Conservation (phyloP, 139 green algal genomes). For the Closterium sp. region DNA sequence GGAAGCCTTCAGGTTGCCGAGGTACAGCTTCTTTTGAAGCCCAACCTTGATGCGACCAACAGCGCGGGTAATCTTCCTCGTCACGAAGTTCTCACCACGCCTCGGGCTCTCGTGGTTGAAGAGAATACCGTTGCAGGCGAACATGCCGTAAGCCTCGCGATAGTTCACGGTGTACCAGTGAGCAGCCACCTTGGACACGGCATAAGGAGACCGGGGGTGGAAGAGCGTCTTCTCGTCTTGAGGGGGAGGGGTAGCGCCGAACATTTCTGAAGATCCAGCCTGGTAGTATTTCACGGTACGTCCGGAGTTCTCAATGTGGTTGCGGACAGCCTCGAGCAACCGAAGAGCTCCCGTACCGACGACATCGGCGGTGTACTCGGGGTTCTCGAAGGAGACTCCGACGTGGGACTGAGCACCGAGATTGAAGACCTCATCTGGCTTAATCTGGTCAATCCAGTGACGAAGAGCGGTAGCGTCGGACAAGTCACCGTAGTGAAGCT, state of each 20-base stretch:
- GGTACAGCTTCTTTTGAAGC: slow-evolving; percentile 58
- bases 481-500: slow-evolving; percentile 67
- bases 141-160: slow-evolving; percentile 75
- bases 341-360: slow-evolving; percentile 59
- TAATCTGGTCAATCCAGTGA: slow-evolving; percentile 46
- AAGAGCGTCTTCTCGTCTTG: slow-evolving; percentile 71
- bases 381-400: slow-evolving; percentile 71
- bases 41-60: slow-evolving; percentile 63
- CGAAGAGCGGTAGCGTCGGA: slow-evolving; percentile 57
- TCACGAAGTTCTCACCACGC: slow-evolving; percentile 78
- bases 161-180: slow-evolving; percentile 76
- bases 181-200: slow-evolving; percentile 71
- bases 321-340: slow-evolving; percentile 69
- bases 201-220: slow-evolving; percentile 75
- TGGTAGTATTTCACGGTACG: slow-evolving; percentile 66
- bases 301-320: slow-evolving; percentile 50
- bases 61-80: slow-evolving; percentile 65
- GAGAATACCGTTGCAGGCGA: slow-evolving; percentile 76
- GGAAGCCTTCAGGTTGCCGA: slow-evolving; percentile 78
- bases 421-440: slow-evolving; percentile 78
- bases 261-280: slow-evolving; percentile 77
- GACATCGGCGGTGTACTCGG: slow-evolving; percentile 71
- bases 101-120: slow-evolving; percentile 82
- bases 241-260: slow-evolving; percentile 71
- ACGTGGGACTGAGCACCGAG: slow-evolving; percentile 73